These are phyloP conservation scores for Penicillium lagena DNA, from an alignment of 495 filamentous ascomycete genomes.

Conservation along the genomic window DNA sequence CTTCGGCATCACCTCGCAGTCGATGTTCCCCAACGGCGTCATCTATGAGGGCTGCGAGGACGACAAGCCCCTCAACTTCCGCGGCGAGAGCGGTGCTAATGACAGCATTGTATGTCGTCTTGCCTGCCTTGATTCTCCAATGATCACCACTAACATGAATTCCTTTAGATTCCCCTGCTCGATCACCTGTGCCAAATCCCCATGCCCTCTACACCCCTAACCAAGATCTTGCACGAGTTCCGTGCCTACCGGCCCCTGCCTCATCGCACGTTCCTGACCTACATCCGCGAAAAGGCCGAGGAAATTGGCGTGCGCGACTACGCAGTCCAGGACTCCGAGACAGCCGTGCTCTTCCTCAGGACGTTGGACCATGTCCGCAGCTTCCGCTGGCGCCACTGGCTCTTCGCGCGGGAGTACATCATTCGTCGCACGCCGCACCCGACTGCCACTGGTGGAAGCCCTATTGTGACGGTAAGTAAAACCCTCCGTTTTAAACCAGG, in stretches of 20 bases:
- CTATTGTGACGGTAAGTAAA: constrained; percentile 68
- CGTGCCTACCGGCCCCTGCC: constrained; percentile 77
- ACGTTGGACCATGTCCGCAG: constrained; percentile 78
- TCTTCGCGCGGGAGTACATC: constrained; percentile 92
- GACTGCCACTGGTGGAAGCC: constrained; percentile 84
- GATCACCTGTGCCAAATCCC: constrained; percentile 74
- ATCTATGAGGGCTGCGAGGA: constrained; percentile 77
- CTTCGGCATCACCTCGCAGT: constrained; percentile 82
- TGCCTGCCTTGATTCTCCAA: not conserved
- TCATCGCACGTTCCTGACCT: constrained; percentile 74
- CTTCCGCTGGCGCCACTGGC: constrained; percentile 91
- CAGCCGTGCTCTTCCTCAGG: constrained; percentile 59
- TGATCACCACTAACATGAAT: constrained; percentile 4
- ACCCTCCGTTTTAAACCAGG: not conserved
- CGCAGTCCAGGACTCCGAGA: constrained; percentile 47
- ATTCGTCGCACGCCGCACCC: constrained; percentile 76
- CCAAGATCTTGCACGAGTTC: constrained; percentile 79
- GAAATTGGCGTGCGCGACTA: constrained; percentile 54
- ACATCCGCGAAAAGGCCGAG: constrained; percentile 52
- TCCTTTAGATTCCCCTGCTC: constrained; percentile 65
- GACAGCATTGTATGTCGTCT: constrained; percentile 61
- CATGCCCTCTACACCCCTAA: constrained; percentile 81
- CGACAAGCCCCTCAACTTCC: constrained; percentile 62
- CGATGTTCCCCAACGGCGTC: constrained; percentile 88
- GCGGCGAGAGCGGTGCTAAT: constrained; percentile 85